Evolutionary conservation across 106 monocot genomes (phyloP).

Genomic region (Hemerocallis citrina): DNA sequence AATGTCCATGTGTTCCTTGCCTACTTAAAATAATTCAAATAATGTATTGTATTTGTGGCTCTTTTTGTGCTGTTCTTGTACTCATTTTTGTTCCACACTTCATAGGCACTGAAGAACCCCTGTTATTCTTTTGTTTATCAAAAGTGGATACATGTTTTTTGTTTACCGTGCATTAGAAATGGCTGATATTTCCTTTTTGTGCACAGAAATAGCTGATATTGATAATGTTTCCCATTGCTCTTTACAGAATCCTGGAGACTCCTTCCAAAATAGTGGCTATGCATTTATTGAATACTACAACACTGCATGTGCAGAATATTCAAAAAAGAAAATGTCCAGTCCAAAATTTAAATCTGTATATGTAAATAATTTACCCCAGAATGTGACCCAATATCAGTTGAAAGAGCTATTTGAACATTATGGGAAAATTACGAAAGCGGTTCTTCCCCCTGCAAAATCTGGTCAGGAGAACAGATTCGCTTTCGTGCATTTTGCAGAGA

Average conservation of each 20-base stretch:
- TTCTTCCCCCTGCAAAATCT: constrained; percentile 63
- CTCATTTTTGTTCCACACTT: too few relatives aligned
- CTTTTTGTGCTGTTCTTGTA: constrained; percentile 1
- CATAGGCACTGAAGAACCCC: too few relatives aligned
- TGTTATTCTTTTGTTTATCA: too few relatives aligned
- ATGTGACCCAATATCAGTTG: constrained; percentile 71
- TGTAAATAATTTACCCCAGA: constrained; percentile 81
- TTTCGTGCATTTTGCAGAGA: constrained; percentile 83
- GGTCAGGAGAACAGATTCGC: constrained; percentile 80
- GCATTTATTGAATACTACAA: constrained; percentile 92
- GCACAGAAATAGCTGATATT: too few relatives aligned
- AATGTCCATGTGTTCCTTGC: too few relatives aligned
- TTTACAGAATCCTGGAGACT: constrained; percentile 53
- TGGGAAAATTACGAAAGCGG: constrained; percentile 72
- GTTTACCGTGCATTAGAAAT: too few relatives aligned
- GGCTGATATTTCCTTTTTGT: too few relatives aligned
- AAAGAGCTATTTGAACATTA: constrained; percentile 67
- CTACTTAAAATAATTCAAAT: too few relatives aligned
- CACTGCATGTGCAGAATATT: constrained; percentile 87
- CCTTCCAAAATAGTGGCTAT: constrained; percentile 64
- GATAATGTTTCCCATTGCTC: background rate
- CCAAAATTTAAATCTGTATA: constrained; percentile 84
- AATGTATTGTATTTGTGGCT: too few relatives aligned
- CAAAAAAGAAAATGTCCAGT: constrained; percentile 66
- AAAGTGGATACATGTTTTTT: too few relatives aligned